Conservation (phyloP, 176 grass and related monocot genomes). For the Juncus effusus region DNA sequence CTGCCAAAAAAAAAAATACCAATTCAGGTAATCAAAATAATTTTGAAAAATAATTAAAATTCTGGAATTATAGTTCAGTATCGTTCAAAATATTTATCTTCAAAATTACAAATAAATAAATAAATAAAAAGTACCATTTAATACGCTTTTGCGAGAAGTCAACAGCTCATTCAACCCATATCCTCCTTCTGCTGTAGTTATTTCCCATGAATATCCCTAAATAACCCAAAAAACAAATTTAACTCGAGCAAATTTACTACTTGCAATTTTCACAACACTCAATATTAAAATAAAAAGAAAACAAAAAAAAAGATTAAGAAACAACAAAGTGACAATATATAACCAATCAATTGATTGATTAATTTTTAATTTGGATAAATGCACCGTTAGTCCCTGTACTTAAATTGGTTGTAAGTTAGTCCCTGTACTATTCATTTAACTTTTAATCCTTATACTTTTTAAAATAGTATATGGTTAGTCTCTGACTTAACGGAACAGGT, state of each 20-base stretch:
- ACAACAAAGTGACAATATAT: too few relatives aligned
- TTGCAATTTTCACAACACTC: not conserved
- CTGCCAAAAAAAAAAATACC: constrained; percentile 25
- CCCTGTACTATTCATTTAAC: too few relatives aligned
- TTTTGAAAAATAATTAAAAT: not conserved
- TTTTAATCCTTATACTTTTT: too few relatives aligned
- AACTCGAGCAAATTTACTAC: constrained; percentile 20
- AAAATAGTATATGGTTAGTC: too few relatives aligned
- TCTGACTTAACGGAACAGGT: too few relatives aligned
- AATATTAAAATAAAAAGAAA: not conserved
- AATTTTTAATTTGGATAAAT: too few relatives aligned
- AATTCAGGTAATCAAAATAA: not conserved
- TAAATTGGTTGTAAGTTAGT: too few relatives aligned
- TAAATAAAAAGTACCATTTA: constrained; percentile 58
- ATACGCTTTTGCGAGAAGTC: constrained; percentile 66
- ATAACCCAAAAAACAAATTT: constrained; percentile 55
- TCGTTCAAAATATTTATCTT: constrained; percentile 16
- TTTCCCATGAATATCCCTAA: constrained; percentile 97
- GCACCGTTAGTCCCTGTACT: too few relatives aligned
- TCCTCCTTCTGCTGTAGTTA: constrained; percentile 90
- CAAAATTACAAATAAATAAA: constrained; percentile 21
- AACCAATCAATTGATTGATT: too few relatives aligned
- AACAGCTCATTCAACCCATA: constrained; percentile 86
- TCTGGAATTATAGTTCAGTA: not conserved
- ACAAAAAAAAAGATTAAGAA: not conserved